phyloP scores from a whole-genome alignment of 257 asterid species.

The Scutellaria galericulata region DNA sequence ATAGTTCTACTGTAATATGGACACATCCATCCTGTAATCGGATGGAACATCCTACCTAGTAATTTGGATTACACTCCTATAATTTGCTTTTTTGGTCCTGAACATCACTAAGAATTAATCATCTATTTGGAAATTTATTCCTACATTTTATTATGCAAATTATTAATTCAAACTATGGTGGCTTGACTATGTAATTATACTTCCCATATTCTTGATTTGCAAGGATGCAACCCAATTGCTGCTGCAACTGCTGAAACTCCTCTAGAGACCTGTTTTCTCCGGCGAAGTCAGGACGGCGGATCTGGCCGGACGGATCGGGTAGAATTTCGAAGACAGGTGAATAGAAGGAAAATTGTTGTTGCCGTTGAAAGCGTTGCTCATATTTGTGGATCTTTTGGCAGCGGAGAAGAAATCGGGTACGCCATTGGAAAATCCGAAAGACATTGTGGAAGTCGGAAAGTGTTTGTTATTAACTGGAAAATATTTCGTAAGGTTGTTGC shows the following conservation, averaged over 20 bases:
- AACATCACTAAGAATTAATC: slow-evolving; percentile 3
- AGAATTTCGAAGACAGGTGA: slow-evolving; percentile 42
- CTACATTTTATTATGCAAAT: background rate
- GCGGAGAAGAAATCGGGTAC: slow-evolving; percentile 56
- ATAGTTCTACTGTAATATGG: slow-evolving; percentile 5
- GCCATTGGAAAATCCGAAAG: slow-evolving; percentile 70
- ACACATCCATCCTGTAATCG: slow-evolving; percentile 11
- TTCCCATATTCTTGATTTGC: background rate
- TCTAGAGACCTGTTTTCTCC: slow-evolving; percentile 74
- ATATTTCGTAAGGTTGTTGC: slow-evolving; percentile 41
- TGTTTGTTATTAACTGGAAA: slow-evolving; percentile 17
- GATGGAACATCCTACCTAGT: slow-evolving; percentile 3
- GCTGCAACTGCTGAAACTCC: slow-evolving; percentile 59
- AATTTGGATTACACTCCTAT: background rate
- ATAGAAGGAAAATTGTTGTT: slow-evolving; percentile 49
- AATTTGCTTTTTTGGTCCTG: background rate
- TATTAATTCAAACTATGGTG: background rate
- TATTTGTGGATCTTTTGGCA: slow-evolving; percentile 47
- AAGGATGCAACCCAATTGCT: slow-evolving; percentile 30
- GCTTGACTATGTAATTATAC: background rate
- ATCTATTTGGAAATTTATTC: background rate
- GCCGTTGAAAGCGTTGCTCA: slow-evolving; percentile 32
- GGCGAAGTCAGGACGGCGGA: slow-evolving; percentile 52
- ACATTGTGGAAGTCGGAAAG: slow-evolving; percentile 41
- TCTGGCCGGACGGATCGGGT: slow-evolving; percentile 57